These are phyloP conservation scores for Elsinoe necatrix DNA, from an alignment of 2,329 filamentous ascomycete genomes.

Conservation along the genomic window DNA sequence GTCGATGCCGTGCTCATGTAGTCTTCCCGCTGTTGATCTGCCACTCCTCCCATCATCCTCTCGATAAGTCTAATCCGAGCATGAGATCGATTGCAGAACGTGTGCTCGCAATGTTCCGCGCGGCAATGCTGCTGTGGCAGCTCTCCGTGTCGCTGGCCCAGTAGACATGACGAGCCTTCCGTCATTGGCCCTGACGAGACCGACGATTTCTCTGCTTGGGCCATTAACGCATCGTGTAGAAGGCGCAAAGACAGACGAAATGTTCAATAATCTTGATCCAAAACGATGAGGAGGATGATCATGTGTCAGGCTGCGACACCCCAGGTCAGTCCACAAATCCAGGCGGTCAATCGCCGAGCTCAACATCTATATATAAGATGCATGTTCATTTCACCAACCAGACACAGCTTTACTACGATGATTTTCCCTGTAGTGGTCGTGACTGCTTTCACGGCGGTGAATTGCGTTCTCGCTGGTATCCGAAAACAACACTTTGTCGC, in stretches of 20 bases:
- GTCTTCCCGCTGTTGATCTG: background rate
- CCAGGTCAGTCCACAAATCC: background rate
- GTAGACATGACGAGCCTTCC: background rate
- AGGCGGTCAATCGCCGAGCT: background rate
- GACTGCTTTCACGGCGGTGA: too few relatives aligned
- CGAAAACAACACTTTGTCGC: too few relatives aligned
- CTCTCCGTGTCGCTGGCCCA: background rate
- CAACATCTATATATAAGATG: background rate
- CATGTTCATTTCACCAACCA: too few relatives aligned
- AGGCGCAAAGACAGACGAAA: background rate
- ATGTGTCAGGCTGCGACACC: background rate
- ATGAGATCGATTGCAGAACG: conserved; percentile 6
- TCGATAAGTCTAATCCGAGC: background rate
- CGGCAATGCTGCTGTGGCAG: background rate
- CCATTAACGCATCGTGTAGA: background rate
- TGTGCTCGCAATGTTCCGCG: background rate
- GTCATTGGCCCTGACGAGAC: background rate
- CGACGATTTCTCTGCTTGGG: background rate
- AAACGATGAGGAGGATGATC: background rate
- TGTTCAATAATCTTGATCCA: background rate
- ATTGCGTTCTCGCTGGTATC: too few relatives aligned
- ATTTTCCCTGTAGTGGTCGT: too few relatives aligned
- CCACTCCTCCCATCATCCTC: background rate
- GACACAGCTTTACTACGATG: too few relatives aligned
- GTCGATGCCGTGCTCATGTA: conserved; percentile 2